These are phyloP conservation scores for Arachis stenosperma DNA, from an alignment of 306 rosid species.

Conservation along the genomic window DNA sequence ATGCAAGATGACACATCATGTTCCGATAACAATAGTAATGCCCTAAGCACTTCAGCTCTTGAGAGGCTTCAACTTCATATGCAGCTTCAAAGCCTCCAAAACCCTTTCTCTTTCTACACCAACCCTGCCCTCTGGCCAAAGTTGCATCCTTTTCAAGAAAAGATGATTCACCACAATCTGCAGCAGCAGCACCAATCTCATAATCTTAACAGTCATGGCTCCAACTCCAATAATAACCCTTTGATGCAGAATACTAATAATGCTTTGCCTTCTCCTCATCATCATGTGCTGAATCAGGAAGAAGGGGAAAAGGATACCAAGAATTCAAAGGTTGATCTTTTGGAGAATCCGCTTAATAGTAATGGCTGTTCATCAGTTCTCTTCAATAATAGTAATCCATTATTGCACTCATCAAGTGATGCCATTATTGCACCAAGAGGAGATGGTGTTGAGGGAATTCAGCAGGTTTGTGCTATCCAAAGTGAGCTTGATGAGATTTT, in stretches of 20 bases:
- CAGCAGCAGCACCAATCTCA: constrained; percentile 39
- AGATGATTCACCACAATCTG: constrained; percentile 59
- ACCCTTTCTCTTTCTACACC: constrained; percentile 69
- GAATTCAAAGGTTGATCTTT: constrained; percentile 36
- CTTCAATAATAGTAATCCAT: neutral
- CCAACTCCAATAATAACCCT: too few species aligned
- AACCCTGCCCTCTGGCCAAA: constrained; percentile 83
- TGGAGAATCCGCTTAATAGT: constrained; percentile 47
- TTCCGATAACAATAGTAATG: constrained; percentile 31
- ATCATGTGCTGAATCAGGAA: constrained; percentile 28
- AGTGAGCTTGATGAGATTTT: constrained; percentile 63
- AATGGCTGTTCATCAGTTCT: constrained; percentile 22
- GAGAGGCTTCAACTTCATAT: constrained; percentile 97
- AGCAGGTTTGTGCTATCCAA: constrained; percentile 53
- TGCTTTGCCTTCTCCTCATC: too few species aligned
- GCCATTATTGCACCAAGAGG: constrained; percentile 31
- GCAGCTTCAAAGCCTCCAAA: constrained; percentile 88
- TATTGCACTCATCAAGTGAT: constrained; percentile 22
- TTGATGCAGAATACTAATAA: too few species aligned
- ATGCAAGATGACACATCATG: constrained; percentile 37
- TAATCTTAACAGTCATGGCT: too few species aligned
- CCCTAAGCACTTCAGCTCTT: constrained; percentile 76
- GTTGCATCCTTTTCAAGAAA: constrained; percentile 79
- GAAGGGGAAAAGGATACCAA: constrained; percentile 35
- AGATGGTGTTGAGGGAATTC: constrained; percentile 43